Evolutionary conservation across 2,329 filamentous ascomycete genomes (phyloP), one percentile per base, ranked within the genome.

Genomic region (Pseudogymnoascus sp.): DNA sequence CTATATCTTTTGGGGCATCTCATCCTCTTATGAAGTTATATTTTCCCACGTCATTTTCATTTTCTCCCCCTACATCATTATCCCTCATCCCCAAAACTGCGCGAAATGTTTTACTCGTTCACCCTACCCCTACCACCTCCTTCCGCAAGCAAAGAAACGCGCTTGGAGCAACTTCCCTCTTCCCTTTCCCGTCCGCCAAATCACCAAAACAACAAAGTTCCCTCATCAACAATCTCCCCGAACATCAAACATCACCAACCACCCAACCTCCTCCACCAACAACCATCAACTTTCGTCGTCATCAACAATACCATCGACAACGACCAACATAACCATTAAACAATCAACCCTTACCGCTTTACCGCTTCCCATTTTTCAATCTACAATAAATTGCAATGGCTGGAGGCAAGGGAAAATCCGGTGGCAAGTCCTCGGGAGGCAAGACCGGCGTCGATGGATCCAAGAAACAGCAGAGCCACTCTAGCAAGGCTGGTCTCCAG

Each of bases 401-500:
- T 45, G 71, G 72, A 42, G 72, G 72, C 64, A 73, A 73, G 65
- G 71, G 71, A 67, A 73, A 73, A 67, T 72, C 70, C 18, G 71
- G 70, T 59, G 72, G 72, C 61, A 73, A 73, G 69, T 72, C 70
- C 13, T 73, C 72, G n/a, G 72, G 72, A 66, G 72, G 72, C 62
- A 73, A 73, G 68, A 68, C 70, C 36, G 71, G 72, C 59, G 67
- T 66, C 25, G 71, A 72, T 64, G 68, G 66, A 55, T 68, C 62
- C 63, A 73, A 73, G 70, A 73, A 73, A 61, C 72, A 73, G 60
- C 71, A 72, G 64, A 72, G 70, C 60, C 72, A 73, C 65, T 73
- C 72, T 21, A 71, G 69, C 66, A 73, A 72, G 63, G 72, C 72
- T 65, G 72, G 72, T 67, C 71, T 73, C 62, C 71, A 73, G 68